A percentile compares a stretch with the other conserved stretches of the same genome.
These are phyloP conservation scores for Macrolepiota albuminosa DNA, from an alignment of 768 basidiomycete species.

Conservation along the genomic window DNA sequence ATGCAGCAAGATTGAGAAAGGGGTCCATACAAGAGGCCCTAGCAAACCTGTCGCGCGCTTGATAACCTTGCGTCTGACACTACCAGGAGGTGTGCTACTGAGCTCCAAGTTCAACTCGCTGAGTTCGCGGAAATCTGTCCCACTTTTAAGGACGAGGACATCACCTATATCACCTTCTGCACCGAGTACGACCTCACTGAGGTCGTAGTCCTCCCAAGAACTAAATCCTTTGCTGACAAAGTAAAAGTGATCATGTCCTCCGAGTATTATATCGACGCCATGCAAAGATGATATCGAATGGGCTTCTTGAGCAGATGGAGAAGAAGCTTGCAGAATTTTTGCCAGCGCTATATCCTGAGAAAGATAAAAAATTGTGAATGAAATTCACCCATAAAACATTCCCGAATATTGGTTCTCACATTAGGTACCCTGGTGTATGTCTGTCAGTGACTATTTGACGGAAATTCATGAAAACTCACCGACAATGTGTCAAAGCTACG, in stretches of 20 bases:
- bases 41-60: constrained; percentile 51
- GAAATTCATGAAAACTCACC: constrained; percentile 35
- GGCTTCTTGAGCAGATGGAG: constrained; percentile 46
- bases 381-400: neutral
- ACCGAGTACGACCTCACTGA: constrained; percentile 47
- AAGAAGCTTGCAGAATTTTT: constrained; percentile 55
- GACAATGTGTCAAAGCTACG: constrained; percentile 80
- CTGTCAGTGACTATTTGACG: neutral
- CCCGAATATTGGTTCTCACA: constrained; percentile 21
- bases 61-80: constrained; percentile 63
- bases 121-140: constrained; percentile 85
- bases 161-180: constrained; percentile 71
- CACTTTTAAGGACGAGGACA: constrained; percentile 76
- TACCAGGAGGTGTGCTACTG: constrained; percentile 51
- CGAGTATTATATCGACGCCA: constrained; percentile 80
- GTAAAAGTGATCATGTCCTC: constrained; percentile 88
- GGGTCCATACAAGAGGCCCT: neutral
- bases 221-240: constrained; percentile 63
- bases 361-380: neutral
- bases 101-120: constrained; percentile 71
- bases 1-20: neutral
- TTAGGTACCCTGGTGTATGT: constrained; percentile 37
- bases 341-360: constrained; percentile 67
- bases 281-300: constrained; percentile 47
- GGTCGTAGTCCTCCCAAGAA: constrained; percentile 64